Conservation (phyloP, 495 filamentous ascomycete species). For the Lineolata rhizophorae region DNA sequence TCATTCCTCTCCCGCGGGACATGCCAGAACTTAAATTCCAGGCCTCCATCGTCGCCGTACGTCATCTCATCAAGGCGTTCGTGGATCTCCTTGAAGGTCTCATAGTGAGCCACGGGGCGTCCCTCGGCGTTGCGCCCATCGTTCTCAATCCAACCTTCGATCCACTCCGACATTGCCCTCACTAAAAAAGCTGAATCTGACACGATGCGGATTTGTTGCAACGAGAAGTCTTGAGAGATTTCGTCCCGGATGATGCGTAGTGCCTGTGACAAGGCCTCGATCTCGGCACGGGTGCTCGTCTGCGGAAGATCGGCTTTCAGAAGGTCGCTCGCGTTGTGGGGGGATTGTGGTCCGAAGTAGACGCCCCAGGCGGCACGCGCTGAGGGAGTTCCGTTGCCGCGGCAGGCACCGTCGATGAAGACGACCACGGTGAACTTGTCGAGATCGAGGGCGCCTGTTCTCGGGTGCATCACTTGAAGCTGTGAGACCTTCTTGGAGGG, state of each 20-base stretch:
- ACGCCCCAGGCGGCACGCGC: slow-evolving; percentile 1
- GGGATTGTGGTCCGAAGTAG: slow-evolving; percentile 2
- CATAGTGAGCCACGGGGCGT: slow-evolving; percentile 1
- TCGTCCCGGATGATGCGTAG: slow-evolving; percentile 1
- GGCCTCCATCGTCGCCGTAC: slow-evolving; percentile 1
- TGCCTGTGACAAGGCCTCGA: slow-evolving; percentile 1
- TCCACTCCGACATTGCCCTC: slow-evolving; percentile 4
- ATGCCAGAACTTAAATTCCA: slow-evolving; percentile 1
- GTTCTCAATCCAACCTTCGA: slow-evolving; percentile 1
- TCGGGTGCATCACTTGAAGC: no score
- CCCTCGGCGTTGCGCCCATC: neutral
- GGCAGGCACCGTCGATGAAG: slow-evolving; percentile 2
- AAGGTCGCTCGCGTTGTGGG: neutral
- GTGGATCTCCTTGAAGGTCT: slow-evolving; percentile 1
- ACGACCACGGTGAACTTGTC: slow-evolving; percentile 1
- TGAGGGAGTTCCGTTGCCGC: neutral
- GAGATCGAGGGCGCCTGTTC: no score
- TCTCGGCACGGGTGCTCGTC: slow-evolving; percentile 2
- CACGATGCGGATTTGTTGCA: slow-evolving; percentile 1
- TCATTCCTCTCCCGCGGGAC: neutral
- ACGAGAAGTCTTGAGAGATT: slow-evolving; percentile 8
- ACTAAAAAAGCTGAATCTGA: slow-evolving; percentile 13
- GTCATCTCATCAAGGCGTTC: neutral
- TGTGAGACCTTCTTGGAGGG: no score
- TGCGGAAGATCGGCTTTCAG: slow-evolving; percentile 1